Conservation (phyloP, 768 basidiomycete genomes). For the Tricholoma sp. region DNA sequence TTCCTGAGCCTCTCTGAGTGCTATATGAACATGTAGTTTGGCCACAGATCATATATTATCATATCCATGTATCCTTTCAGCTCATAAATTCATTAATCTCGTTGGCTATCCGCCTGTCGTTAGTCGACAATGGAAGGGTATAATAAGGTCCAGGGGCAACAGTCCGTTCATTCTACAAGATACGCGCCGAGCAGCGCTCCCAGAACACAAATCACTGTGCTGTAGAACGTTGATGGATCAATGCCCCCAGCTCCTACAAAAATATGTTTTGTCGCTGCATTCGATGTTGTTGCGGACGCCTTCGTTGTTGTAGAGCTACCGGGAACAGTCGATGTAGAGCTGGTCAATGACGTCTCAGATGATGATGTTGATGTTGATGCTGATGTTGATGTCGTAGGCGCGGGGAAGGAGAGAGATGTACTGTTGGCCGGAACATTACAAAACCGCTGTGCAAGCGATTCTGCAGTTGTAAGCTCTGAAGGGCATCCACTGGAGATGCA, state of each 20-base stretch:
- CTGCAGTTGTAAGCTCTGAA: conserved; percentile 30
- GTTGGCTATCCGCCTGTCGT: neutral
- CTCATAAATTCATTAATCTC: neutral
- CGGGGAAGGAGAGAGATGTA: conserved; percentile 19
- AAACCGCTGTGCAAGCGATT: conserved; percentile 43
- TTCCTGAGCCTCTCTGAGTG: too few relatives aligned
- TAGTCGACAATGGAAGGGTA: neutral
- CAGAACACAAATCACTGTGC: conserved; percentile 5
- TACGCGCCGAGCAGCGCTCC: conserved; percentile 4
- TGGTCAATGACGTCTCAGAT: conserved; percentile 5
- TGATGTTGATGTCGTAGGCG: conserved; percentile 3
- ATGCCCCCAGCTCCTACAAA: neutral
- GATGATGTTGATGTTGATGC: conserved; percentile 6
- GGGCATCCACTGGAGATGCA: conserved; percentile 36
- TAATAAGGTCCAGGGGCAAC: neutral
- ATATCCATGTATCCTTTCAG: neutral
- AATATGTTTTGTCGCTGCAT: conserved; percentile 7
- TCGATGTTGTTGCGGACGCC: conserved; percentile 6
- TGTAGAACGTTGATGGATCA: conserved; percentile 3
- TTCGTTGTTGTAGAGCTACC: conserved; percentile 1
- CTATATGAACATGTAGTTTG: too few relatives aligned
- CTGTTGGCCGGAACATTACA: conserved; percentile 27
- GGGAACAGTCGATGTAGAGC: conserved; percentile 5
- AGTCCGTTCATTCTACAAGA: conserved; percentile 2
- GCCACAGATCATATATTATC: too few relatives aligned